Conservation (phyloP, 1,284 basidiomycete species). For the Tranzscheliella williamsii region DNA sequence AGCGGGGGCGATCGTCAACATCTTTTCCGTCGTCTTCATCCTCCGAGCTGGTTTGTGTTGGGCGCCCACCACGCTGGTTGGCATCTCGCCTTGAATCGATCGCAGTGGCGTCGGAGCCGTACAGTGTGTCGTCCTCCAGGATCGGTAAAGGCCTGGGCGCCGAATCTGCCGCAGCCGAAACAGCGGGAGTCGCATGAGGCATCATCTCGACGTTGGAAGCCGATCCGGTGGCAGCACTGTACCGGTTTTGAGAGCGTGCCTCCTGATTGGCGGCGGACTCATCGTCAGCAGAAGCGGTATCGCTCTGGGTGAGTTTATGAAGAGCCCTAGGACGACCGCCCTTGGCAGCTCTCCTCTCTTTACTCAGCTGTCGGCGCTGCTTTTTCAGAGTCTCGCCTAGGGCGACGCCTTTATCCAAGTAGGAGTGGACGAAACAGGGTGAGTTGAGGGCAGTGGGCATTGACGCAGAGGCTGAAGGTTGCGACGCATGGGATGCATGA, state of each 20-base stretch:
- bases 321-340: background rate
- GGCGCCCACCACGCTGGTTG: constrained; percentile 13
- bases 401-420: constrained; percentile 40
- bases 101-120: constrained; percentile 13
- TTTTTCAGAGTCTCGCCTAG: constrained; percentile 37
- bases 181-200: background rate
- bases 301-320: constrained; percentile 10
- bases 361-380: constrained; percentile 26
- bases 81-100: background rate
- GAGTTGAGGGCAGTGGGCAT: constrained; percentile 11
- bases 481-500: constrained; percentile 8
- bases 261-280: background rate
- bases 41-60: constrained; percentile 20
- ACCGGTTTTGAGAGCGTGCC: background rate
- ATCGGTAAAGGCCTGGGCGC: background rate
- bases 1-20: constrained; percentile 17
- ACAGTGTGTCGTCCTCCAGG: constrained; percentile 5
- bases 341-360: constrained; percentile 3
- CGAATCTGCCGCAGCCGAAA: background rate
- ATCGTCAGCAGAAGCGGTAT: constrained; percentile 12
- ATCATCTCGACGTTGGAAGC: background rate
- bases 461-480: no score
- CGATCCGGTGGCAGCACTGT: background rate
- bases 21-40: constrained; percentile 30
- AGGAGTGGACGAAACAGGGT: constrained; percentile 52